Percentiles rank a stretch among this genome's conserved stretches.
Evolutionary conservation across 495 filamentous ascomycete genomes (phyloP).

Genomic region (Achaetomiella virescens): DNA sequence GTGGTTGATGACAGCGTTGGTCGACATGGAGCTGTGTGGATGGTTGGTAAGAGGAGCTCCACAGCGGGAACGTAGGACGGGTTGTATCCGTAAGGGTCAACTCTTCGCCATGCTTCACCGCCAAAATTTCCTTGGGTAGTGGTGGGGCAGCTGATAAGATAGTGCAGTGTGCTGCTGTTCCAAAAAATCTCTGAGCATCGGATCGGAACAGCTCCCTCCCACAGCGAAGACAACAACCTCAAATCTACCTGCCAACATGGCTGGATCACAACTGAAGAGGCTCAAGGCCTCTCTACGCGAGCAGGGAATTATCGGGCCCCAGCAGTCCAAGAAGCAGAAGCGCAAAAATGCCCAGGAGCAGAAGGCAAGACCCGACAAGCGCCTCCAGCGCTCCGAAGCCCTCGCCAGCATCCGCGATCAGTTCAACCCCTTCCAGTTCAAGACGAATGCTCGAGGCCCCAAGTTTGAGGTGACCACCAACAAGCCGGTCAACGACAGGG

Average conservation of each 20-base stretch:
- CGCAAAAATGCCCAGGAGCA: conserved; percentile 63
- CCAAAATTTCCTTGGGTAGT: conserved; percentile 24
- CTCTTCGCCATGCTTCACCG: conserved; percentile 20
- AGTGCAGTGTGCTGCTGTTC: conserved; percentile 8
- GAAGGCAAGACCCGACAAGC: conserved; percentile 54
- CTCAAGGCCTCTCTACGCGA: conserved; percentile 83
- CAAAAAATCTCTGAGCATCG: conserved; percentile 19
- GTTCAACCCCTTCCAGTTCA: conserved; percentile 96
- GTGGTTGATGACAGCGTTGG: conserved; percentile 1
- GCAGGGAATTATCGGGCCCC: conserved; percentile 79
- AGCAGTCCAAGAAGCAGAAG: conserved; percentile 87
- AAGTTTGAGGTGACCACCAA: conserved; percentile 74
- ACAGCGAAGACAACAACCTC: neutral
- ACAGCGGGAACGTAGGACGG: too few relatives aligned
- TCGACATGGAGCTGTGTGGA: neutral
- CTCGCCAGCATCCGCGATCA: conserved; percentile 81
- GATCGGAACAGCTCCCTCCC: neutral
- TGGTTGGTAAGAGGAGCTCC: neutral
- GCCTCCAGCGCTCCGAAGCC: conserved; percentile 64
- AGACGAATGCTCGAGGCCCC: conserved; percentile 55
- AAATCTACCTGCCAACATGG: conserved; percentile 51
- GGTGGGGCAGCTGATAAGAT: conserved; percentile 31
- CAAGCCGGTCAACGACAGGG: conserved; percentile 43
- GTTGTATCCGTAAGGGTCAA: too few relatives aligned
- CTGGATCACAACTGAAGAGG: conserved; percentile 92